Evolutionary conservation across 345 rosid genomes (phyloP).

Genomic region (Lepidium aucheri): DNA sequence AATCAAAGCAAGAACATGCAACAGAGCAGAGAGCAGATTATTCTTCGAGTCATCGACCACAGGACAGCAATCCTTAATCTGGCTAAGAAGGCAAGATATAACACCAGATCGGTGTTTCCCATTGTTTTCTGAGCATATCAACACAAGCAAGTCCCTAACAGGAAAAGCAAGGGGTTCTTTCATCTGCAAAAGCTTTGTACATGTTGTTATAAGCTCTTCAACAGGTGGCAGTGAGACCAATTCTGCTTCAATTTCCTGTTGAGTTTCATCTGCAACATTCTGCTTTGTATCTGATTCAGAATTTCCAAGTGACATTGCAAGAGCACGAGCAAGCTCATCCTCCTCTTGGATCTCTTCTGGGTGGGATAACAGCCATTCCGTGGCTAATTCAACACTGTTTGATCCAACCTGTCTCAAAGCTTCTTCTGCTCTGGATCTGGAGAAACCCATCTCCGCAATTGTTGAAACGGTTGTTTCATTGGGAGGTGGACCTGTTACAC

Average conservation of each 20-base stretch:
- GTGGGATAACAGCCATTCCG: constrained; percentile 97
- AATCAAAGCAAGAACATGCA: constrained; percentile 89
- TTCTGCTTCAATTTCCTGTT: constrained; percentile 60
- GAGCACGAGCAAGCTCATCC: constrained; percentile 97
- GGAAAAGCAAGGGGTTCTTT: constrained; percentile 88
- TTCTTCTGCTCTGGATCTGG: constrained; percentile 93
- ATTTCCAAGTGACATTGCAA: constrained; percentile 91
- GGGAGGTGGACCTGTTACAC: constrained; percentile 77
- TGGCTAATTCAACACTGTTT: constrained; percentile 91
- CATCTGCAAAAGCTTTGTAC: constrained; percentile 80
- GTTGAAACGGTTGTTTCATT: constrained; percentile 81
- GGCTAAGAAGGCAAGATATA: constrained; percentile 64
- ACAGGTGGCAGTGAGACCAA: constrained; percentile 75
- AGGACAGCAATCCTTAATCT: constrained; percentile 50
- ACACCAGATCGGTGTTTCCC: constrained; percentile 78
- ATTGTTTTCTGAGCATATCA: constrained; percentile 78
- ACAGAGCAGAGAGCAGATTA: constrained; percentile 50
- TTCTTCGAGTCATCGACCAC: constrained; percentile 45
- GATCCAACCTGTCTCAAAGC: constrained; percentile 92
- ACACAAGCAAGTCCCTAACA: constrained; percentile 75
- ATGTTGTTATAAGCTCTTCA: constrained; percentile 80
- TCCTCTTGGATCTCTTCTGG: constrained; percentile 89
- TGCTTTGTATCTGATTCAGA: constrained; percentile 77
- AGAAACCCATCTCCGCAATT: constrained; percentile 95
- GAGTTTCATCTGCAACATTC: constrained; percentile 41